Percentiles rank a stretch among this genome's conserved stretches.
Evolutionary conservation across 805 yeast genomes (phyloP).

Genomic region (Candida dendrica): DNA sequence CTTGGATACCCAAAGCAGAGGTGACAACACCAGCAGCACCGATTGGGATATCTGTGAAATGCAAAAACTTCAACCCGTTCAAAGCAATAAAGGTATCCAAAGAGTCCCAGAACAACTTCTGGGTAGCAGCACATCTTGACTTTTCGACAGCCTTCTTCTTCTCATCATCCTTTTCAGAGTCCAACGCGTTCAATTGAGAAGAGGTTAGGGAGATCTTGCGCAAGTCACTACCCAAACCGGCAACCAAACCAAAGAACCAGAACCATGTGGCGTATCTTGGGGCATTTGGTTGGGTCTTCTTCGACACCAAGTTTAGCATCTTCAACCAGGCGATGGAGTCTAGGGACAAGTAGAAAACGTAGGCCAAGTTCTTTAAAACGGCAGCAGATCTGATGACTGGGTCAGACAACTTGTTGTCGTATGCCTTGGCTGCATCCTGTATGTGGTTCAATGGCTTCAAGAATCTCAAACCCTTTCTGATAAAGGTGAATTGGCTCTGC

Average conservation of each 20-base stretch:
- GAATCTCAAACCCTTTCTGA: constrained; percentile 80
- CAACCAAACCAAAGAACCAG: constrained; percentile 70
- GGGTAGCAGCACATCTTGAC: constrained; percentile 43
- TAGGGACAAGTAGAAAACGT: constrained; percentile 53
- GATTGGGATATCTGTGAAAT: constrained; percentile 67
- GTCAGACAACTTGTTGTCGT: constrained; percentile 65
- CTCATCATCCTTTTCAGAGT: constrained; percentile 31
- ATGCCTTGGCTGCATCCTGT: constrained; percentile 59
- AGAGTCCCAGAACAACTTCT: constrained; percentile 69
- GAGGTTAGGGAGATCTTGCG: constrained; percentile 43
- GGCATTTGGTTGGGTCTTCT: constrained; percentile 37
- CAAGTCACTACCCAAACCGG: constrained; percentile 53
- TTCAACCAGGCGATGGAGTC: constrained; percentile 58
- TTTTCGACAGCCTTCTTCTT: constrained; percentile 30
- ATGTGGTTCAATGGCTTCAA: constrained; percentile 74
- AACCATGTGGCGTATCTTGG: constrained; percentile 57
- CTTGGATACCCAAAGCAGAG: constrained; percentile 68
- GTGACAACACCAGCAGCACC: constrained; percentile 84
- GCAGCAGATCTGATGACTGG: constrained; percentile 44
- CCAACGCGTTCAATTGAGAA: constrained; percentile 10
- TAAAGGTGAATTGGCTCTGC: constrained; percentile 54
- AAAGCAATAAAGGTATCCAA: constrained; percentile 72
- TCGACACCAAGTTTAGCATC: constrained; percentile 46
- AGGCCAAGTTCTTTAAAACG: constrained; percentile 50
- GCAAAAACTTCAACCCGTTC: constrained; percentile 53